phyloP scores from a whole-genome alignment of 108 stramenopile species.

The Cyclostephanos tholiformis region DNA sequence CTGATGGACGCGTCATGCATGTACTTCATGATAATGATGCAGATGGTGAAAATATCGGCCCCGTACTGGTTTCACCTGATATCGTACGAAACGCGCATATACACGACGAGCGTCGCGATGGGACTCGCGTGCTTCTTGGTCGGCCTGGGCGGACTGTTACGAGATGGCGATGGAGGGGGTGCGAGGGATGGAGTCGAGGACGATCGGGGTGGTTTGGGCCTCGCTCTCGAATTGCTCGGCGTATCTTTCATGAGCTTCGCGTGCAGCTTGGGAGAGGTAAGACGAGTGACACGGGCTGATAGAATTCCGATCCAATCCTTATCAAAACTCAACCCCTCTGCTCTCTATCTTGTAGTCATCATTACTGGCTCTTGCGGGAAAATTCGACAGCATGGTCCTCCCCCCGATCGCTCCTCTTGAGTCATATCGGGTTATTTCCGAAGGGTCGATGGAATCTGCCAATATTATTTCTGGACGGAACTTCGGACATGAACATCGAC shows the following conservation, averaged over 20 bases:
- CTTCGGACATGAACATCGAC: neutral
- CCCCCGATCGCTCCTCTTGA: neutral
- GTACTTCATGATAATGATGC: constrained; percentile 46
- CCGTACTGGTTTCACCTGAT: constrained; percentile 88
- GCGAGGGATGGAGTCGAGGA: neutral
- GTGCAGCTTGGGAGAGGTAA: constrained; percentile 80
- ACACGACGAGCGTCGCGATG: constrained; percentile 55
- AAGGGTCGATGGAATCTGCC: neutral
- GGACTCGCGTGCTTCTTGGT: constrained; percentile 41
- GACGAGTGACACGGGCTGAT: neutral
- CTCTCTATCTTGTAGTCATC: no score
- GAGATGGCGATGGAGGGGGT: neutral
- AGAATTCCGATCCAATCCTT: no score
- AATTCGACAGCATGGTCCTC: constrained; percentile 30
- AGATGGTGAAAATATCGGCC: constrained; percentile 59
- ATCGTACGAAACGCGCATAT: constrained; percentile 60
- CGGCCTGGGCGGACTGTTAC: constrained; percentile 49
- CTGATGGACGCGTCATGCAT: no score
- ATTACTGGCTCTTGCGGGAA: constrained; percentile 79
- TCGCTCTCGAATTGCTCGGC: constrained; percentile 62
- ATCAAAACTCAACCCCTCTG: no score
- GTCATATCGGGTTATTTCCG: constrained; percentile 7
- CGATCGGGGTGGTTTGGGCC: constrained; percentile 4
- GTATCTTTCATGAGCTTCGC: constrained; percentile 72
- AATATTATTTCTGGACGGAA: neutral